Evolutionary conservation across 768 basidiomycete species (phyloP), one percentile per base, ranked within the genome.

Genomic region (Roridomyces roridus): DNA sequence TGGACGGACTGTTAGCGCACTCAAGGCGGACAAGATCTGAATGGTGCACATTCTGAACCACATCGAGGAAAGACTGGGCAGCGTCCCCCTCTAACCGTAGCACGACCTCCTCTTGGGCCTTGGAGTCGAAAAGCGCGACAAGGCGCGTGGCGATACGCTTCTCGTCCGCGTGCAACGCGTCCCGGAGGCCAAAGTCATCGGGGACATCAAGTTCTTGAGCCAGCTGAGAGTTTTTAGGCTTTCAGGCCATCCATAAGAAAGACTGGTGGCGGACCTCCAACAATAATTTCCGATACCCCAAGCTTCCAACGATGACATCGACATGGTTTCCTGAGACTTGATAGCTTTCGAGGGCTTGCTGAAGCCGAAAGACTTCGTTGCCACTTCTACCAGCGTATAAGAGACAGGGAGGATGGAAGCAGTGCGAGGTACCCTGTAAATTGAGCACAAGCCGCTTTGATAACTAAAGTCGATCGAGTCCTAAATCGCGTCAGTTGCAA

Each of bases 21-120:
- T 2, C 24, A n/a, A n/a, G n/a, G n/a, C n/a, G n/a, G n/a, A n/a
- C n/a, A n/a, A n/a, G n/a, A n/a, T n/a, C n/a, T 10, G 10, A 36
- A 18, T 24, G 6, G 8, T 24, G 3, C 24, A 42, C 49, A 31
- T 17, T 18, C 23, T 51, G 49, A 2, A 34, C 26, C 12, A 51
- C 49, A 42, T 51, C 49, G 18, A 51, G 49, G 28, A 51, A 51
- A 31, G 11, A 41, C 17, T 51, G 49, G 4, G 49, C 49, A 6
- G 39, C 5, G 12, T 42, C 28, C 14, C 21, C 40, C 17, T 29
- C 12, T 4, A 51, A 29, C 1, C 40, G 6, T 1, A 51, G 40
- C 6, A 51, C 49, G 25, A 21, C 26, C 5, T 51, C 28, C 28
- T 51, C 28, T 4, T 21, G 26, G 20, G 40, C 39, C 21, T 51